A percentile compares a stretch with the other conserved stretches of the same genome.
Evolutionary conservation across 129 eudicot genomes (phyloP).

Genomic region (Tagetes patula): DNA sequence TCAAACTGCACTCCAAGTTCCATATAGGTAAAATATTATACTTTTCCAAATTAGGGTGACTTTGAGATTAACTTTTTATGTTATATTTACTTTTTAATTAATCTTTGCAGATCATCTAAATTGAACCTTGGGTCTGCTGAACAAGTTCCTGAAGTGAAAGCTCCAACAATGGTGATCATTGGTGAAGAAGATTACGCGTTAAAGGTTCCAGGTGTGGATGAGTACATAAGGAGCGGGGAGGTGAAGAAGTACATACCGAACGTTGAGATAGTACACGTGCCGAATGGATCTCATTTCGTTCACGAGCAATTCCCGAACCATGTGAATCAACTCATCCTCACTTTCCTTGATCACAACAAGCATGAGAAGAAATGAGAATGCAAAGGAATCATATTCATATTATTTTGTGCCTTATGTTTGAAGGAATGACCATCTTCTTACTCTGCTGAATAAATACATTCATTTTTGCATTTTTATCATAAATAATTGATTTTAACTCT

Average conservation of each 20-base stretch:
- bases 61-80: not conserved
- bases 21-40: conserved; percentile 13
- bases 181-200: conserved; percentile 22
- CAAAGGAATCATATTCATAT: no score
- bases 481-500: no score
- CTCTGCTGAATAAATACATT: no score
- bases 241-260: conserved; percentile 35
- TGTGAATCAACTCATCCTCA: conserved; percentile 39
- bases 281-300: conserved; percentile 39
- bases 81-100: not conserved
- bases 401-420: no score
- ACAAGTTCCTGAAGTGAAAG: conserved; percentile 22
- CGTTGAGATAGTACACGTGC: conserved; percentile 18
- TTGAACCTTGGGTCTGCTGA: conserved; percentile 19
- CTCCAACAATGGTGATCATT: conserved; percentile 27
- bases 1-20: conserved; percentile 29
- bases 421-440: no score
- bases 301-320: conserved; percentile 42
- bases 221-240: conserved; percentile 31
- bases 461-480: no score
- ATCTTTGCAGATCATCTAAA: conserved; percentile 8
- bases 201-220: conserved; percentile 14
- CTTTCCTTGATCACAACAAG: conserved; percentile 30
- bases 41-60: no score
- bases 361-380: not conserved